Percentiles rank a stretch among this genome's conserved stretches.
phyloP scores from a whole-genome alignment of 768 basidiomycete species.

The Rhodotorula paludigena region DNA sequence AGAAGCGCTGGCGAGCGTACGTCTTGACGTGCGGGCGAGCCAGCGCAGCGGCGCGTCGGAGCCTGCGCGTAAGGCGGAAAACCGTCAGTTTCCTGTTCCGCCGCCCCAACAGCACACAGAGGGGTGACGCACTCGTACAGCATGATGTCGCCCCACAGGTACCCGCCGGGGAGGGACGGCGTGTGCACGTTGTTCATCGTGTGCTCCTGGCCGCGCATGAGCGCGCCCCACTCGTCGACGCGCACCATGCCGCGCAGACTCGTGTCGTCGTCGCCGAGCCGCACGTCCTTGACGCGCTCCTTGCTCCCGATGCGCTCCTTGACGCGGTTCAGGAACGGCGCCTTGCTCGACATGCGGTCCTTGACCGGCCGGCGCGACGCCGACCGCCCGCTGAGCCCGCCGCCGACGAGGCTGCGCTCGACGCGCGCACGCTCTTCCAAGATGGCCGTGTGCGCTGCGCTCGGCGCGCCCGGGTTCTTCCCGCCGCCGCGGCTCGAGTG shows the following conservation, averaged over 20 bases:
- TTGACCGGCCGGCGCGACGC: neutral
- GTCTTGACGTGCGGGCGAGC: neutral
- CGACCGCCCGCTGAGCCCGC: no score
- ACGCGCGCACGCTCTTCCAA: conserved; percentile 1
- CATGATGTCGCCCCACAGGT: conserved; percentile 38
- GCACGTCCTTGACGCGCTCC: conserved; percentile 16
- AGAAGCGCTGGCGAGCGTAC: no score
- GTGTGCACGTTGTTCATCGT: conserved; percentile 7
- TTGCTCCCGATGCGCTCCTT: conserved; percentile 32
- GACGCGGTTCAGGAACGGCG: conserved; percentile 31
- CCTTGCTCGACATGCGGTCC: conserved; percentile 5
- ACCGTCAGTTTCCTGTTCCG: neutral
- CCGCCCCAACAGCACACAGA: neutral
- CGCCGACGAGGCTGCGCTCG: neutral
- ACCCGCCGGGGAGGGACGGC: conserved; percentile 25
- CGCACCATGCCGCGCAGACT: conserved; percentile 10
- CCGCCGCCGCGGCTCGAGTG: no score
- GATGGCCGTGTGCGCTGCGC: no score
- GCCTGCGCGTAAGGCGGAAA: neutral
- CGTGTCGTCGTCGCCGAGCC: conserved; percentile 4
- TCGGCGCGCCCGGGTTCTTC: neutral
- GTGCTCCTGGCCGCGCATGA: conserved; percentile 35
- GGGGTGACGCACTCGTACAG: conserved; percentile 28
- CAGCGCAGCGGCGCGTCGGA: neutral
- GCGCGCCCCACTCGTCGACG: conserved; percentile 31